Evolutionary conservation across 495 filamentous ascomycete genomes (phyloP), one percentile per base, ranked within the genome.

Genomic region (Penicillium diatomitis): DNA sequence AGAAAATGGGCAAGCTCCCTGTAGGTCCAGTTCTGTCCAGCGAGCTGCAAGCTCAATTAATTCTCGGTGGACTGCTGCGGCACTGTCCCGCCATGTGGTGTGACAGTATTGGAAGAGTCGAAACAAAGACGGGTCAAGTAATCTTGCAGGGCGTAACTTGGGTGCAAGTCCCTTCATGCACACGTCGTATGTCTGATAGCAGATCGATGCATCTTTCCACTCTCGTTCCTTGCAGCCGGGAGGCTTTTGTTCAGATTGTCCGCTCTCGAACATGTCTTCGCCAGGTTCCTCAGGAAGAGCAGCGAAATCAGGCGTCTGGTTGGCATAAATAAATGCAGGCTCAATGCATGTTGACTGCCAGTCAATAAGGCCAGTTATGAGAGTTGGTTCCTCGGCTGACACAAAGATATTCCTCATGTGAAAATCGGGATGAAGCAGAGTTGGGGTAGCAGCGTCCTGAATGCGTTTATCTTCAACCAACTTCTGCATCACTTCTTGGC

Each of bases 391-490:
- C 0, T 67, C 53, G 11, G 58, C 50, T 36, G 66, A 71, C 28
- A 74, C 67, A 44, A 58, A 73, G 43, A 72, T 72, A 39, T 72
- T 72, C 41, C 69, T 54, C 54, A 61, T 70, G 46, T 71, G 62
- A 8, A 74, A 56, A 51, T 73, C 69, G 4, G 63, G 51, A 46
- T 73, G 69, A 32, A 68, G 48, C 8, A 73, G 42, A 44, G 53
- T 56, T 9, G 67, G 68, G 0, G 46, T 53, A 39, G 69, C 64
- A 39, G 63, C 56, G 9, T 62, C 40, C 34, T 65, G 54, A 32
- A 70, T 57, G 31, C 54, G 53, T 33, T 46, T 49, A 55, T 67
- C 62, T 38, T 66, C 42, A 31, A 54, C 32, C 35, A 74, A 44
- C 39, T 46, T 47, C 44, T 60, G 44, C 37, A 71, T 45, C 9